Evolutionary conservation across 805 yeast genomes (phyloP).

Genomic region (Cyberlindnera mycetangii): DNA sequence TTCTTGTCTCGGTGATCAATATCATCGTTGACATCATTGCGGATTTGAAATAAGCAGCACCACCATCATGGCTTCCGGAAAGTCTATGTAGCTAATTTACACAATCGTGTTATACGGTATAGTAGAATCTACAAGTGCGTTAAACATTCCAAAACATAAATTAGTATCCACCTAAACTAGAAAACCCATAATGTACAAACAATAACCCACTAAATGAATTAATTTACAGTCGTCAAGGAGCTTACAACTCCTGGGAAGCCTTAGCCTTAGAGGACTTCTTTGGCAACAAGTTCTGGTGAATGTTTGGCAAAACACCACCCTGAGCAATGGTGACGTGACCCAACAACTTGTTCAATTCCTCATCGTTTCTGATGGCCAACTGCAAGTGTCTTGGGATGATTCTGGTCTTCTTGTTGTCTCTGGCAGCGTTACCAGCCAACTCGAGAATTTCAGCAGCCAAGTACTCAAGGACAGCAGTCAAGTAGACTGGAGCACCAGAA

Average conservation of each 20-base stretch:
- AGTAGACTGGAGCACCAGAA: conserved; percentile 98
- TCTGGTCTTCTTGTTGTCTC: conserved; percentile 99
- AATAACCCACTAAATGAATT: conserved; percentile 18
- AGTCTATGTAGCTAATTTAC: background rate
- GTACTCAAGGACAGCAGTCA: conserved; percentile 95
- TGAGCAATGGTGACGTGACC: conserved; percentile 95
- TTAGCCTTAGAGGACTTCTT: conserved; percentile 60
- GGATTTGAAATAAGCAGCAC: conserved; percentile 19
- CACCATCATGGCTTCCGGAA: background rate
- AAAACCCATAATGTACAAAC: conserved; percentile 27
- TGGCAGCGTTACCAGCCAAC: conserved; percentile 98
- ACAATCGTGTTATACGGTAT: no score
- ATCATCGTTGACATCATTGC: conserved; percentile 59
- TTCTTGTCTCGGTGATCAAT: conserved; percentile 80
- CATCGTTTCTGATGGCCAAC: conserved; percentile 98
- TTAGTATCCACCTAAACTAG: conserved; percentile 26
- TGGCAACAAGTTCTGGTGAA: conserved; percentile 91
- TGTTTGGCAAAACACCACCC: conserved; percentile 99
- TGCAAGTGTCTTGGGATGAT: conserved; percentile 98
- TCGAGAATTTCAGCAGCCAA: conserved; percentile 97
- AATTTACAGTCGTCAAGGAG: conserved; percentile 15
- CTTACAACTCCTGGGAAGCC: conserved; percentile 63
- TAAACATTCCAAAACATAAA: conserved; percentile 21
- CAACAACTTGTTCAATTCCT: conserved; percentile 92
- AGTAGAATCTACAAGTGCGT: background rate